Base-by-base conservation (phyloP, 2,329 filamentous ascomycete species). In the Fusarium sp. region DNA sequence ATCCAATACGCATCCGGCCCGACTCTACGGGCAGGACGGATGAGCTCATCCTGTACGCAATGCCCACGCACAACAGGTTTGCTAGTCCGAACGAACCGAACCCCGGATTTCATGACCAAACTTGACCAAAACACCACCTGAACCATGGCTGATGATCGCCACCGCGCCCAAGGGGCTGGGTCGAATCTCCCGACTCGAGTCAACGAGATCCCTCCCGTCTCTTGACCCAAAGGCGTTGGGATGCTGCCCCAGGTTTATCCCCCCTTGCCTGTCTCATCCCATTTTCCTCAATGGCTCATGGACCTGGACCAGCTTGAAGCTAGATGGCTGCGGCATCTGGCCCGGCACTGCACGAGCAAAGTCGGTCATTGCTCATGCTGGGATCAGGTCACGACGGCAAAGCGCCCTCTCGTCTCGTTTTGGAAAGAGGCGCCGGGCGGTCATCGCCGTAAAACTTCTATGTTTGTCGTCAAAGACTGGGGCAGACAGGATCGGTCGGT, bases 401-500 rank as follows among this genome's bases (percentile, higher is more conserved):
- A 50, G 38, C 38, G 33, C 16, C 42, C 38, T 58, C 27, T n/a
- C 45, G 45, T 68, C 70, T 65, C 59, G 27, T 66, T 70, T 57
- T 42, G 70, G 70, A 45, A 73, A 63, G 61, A 63, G 68, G 65
- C 70, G 68, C 70, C 70, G 70, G 68, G 31, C 70, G 70, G 70
- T 54, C 65, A 57, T 63, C 70, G 70, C 70, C 70, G 70, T 68
- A 47, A 33, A 47, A 38, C 29, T 70, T 62, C 70, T 64, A 40
- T 56, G 61, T 72, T 66, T 22, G 63, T 60, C 45, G 60, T 52
- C 40, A 61, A 33, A 35, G 33, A 65, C 40, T 65, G 54, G 54
- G 52, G 40, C 63, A 59, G 20, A 36, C 16, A 6, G 33, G 33
- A 47, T 50, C 45, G 22, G 33, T 58, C 29, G 35, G 52, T 29